Conservation (phyloP, 208 protist genomes). For the Trypanosoma cruzi region DNA sequence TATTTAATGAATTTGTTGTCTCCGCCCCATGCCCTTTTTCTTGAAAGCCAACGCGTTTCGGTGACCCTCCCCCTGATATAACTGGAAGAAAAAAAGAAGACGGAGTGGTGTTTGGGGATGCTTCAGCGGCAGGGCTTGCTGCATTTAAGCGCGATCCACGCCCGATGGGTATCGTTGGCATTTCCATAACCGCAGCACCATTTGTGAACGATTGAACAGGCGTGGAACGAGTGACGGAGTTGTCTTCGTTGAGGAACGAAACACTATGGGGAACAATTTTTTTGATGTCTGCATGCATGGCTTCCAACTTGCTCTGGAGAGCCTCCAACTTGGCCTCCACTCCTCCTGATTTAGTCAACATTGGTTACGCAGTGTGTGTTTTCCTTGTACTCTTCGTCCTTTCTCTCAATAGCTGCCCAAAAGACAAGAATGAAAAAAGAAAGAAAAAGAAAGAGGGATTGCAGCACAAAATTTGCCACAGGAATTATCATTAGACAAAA, state of each 20-base stretch:
- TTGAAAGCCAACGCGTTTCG: neutral
- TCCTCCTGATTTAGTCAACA: neutral
- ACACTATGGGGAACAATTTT: conserved; percentile 4
- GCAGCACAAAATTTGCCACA: too few species aligned
- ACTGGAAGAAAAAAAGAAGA: conserved; percentile 4
- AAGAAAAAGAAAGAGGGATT: too few species aligned
- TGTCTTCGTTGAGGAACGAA: neutral
- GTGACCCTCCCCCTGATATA: neutral
- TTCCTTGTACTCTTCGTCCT: conserved; percentile 1
- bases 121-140: neutral
- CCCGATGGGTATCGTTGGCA: conserved; percentile 6
- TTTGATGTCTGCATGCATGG: conserved; percentile 60
- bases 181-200: neutral
- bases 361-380: neutral
- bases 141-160: conserved; percentile 5
- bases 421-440: too few species aligned
- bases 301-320: conserved; percentile 49
- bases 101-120: neutral
- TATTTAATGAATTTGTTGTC: conserved; percentile 3
- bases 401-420: conserved; percentile 2
- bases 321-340: conserved; percentile 47
- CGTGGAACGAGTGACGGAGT: neutral
- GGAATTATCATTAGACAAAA: too few species aligned
- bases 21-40: neutral
- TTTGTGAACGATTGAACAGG: neutral